These are phyloP conservation scores for Lepiota venenata DNA, from an alignment of 768 basidiomycete species.

Conservation along the genomic window DNA sequence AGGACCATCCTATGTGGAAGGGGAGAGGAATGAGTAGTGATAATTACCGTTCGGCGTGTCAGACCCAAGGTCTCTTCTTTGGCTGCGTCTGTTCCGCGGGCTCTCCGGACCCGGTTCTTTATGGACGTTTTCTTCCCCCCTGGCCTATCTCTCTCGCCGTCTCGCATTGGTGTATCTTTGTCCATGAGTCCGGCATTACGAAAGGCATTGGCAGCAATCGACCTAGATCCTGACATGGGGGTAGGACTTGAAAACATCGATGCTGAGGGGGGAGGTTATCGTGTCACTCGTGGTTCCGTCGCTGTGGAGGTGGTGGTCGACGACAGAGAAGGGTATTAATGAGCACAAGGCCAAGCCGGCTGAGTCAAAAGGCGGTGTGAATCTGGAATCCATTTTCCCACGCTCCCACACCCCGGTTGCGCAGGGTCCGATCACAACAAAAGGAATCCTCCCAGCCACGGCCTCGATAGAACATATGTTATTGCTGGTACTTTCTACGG, in stretches of 20 bases:
- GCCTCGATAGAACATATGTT: neutral
- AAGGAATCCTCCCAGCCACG: neutral
- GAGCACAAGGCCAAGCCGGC: constrained; percentile 20
- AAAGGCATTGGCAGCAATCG: constrained; percentile 58
- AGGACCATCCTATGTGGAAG: constrained; percentile 22
- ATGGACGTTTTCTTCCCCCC: constrained; percentile 70
- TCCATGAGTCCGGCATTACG: constrained; percentile 75
- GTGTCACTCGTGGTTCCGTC: neutral
- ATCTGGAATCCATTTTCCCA: constrained; percentile 20
- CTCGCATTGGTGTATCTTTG: constrained; percentile 73
- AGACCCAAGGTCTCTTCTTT: constrained; percentile 48
- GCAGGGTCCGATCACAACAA: neutral
- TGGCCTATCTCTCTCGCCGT: constrained; percentile 56
- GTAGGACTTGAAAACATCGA: constrained; percentile 61
- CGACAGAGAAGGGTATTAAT: constrained; percentile 8
- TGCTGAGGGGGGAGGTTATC: neutral
- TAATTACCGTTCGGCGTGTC: constrained; percentile 65
- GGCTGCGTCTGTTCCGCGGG: constrained; percentile 55
- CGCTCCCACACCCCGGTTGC: constrained; percentile 11
- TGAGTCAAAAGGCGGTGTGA: constrained; percentile 32
- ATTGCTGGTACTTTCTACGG: neutral
- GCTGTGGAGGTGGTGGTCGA: constrained; percentile 11
- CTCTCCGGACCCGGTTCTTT: constrained; percentile 59
- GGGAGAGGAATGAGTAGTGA: constrained; percentile 31
- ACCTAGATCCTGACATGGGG: constrained; percentile 52